Evolutionary conservation across 352 stramenopile genomes (phyloP).

Genomic region (Phytophthora capsici): DNA sequence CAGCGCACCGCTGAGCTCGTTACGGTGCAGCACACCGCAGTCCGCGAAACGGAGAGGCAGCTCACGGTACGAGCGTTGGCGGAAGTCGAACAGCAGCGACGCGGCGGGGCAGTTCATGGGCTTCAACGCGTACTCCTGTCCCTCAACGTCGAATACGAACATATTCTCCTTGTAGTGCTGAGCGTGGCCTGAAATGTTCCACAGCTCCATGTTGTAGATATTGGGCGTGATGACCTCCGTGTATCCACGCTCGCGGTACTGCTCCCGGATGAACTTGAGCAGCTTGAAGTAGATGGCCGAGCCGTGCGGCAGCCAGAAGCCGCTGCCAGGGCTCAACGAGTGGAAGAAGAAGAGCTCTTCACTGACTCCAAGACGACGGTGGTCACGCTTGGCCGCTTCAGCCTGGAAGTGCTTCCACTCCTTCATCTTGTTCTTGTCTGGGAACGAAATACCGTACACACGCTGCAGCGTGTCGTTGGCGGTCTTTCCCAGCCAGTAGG

Average conservation of each 20-base stretch:
- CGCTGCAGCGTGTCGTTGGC: constrained; percentile 96
- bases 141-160: constrained; percentile 98
- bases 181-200: constrained; percentile 96
- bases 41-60: constrained; percentile 97
- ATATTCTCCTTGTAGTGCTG: constrained; percentile 99
- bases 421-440: constrained; percentile 98
- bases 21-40: constrained; percentile 98
- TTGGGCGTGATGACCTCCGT: constrained; percentile 98
- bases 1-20: constrained; percentile 96
- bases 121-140: constrained; percentile 96
- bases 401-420: constrained; percentile 97
- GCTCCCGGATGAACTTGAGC: constrained; percentile 95
- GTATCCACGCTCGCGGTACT: constrained; percentile 74
- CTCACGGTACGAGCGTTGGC: constrained; percentile 96
- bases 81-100: constrained; percentile 97
- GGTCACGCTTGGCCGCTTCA: constrained; percentile 97
- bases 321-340: constrained; percentile 93
- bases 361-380: constrained; percentile 93
- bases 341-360: constrained; percentile 97
- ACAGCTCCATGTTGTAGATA: constrained; percentile 98
- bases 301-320: constrained; percentile 97
- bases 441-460: constrained; percentile 98
- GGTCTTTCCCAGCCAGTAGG: constrained; percentile 98
- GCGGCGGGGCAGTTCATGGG: constrained; percentile 99
- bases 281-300: constrained; percentile 98